Percentiles rank a stretch among this genome's conserved stretches.
phyloP scores from a whole-genome alignment of 139 green algal species.

The Chlorokybus atmophyticus region DNA sequence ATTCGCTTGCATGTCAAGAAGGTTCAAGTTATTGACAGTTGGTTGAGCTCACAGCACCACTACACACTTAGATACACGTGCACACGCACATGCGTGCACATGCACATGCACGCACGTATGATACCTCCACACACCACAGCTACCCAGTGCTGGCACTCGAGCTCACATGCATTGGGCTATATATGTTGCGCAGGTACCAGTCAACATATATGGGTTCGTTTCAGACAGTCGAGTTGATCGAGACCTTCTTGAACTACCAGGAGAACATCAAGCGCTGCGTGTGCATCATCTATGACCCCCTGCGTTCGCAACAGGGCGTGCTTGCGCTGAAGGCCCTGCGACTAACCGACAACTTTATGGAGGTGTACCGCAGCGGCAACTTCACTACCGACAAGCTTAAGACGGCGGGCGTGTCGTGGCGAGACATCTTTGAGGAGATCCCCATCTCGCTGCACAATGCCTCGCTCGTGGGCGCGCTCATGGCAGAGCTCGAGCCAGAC shows the following conservation, averaged over 20 bases:
- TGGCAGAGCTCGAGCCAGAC: constrained; percentile 49
- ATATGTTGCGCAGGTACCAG: constrained; percentile 70
- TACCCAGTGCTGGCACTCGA: too few species aligned
- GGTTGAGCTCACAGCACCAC: too few species aligned
- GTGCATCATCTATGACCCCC: constrained; percentile 88
- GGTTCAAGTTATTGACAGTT: too few species aligned
- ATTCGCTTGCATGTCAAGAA: too few species aligned
- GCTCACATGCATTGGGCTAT: too few species aligned
- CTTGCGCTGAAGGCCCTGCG: constrained; percentile 68
- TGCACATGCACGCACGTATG: too few species aligned
- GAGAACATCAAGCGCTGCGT: constrained; percentile 91
- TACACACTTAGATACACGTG: too few species aligned
- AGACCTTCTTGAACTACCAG: constrained; percentile 95
- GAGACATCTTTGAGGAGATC: constrained; percentile 89
- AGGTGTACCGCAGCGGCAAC: constrained; percentile 43
- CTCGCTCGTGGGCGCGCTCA: constrained; percentile 57
- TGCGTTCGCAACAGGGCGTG: constrained; percentile 15
- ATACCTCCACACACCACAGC: too few species aligned
- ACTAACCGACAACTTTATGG: constrained; percentile 79
- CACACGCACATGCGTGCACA: too few species aligned
- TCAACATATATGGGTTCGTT: constrained; percentile 57
- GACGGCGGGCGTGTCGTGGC: constrained; percentile 56
- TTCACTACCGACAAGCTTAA: constrained; percentile 28
- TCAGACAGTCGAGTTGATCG: constrained; percentile 89
- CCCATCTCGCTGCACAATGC: constrained; percentile 65